These are phyloP conservation scores for Canariomyces notabilis DNA, from an alignment of 2,329 filamentous ascomycete genomes.

Conservation along the genomic window DNA sequence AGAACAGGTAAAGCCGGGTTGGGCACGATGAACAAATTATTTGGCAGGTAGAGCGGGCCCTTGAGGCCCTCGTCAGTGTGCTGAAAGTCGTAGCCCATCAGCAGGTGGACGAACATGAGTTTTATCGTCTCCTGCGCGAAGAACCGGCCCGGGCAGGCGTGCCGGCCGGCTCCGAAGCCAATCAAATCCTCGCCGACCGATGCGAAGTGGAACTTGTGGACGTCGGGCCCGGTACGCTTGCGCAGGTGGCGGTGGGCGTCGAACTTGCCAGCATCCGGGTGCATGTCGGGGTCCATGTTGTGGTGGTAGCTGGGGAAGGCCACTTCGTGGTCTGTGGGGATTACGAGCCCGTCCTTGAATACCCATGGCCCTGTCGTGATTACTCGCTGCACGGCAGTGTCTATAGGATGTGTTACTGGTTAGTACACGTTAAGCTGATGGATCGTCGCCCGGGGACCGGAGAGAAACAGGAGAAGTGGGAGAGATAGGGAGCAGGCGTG, in stretches of 20 bases:
- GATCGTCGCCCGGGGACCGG: not conserved
- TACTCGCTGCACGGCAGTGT: no score
- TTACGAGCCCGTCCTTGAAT: not conserved
- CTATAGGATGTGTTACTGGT: not conserved
- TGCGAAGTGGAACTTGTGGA: slow-evolving; percentile 16
- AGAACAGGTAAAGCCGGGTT: not conserved
- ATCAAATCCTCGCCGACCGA: slow-evolving; percentile 11
- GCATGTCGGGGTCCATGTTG: slow-evolving; percentile 7
- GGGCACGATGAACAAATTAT: not conserved
- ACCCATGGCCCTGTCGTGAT: not conserved
- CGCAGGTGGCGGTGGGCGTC: slow-evolving; percentile 11
- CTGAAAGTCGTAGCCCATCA: slow-evolving; percentile 6
- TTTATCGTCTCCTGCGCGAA: slow-evolving; percentile 14
- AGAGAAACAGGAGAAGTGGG: not conserved
- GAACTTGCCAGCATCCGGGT: slow-evolving; percentile 9
- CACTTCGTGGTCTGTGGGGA: not conserved
- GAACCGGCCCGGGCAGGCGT: slow-evolving; percentile 14
- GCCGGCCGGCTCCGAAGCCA: slow-evolving; percentile 9
- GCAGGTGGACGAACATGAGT: slow-evolving; percentile 13
- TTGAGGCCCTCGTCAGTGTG: not conserved
- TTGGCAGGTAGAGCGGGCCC: not conserved
- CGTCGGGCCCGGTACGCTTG: slow-evolving; percentile 5
- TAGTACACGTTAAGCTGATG: not conserved
- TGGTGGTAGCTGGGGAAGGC: not conserved
- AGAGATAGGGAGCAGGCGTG: no score